Conservation (phyloP, 208 protist species). For the Lotmaria passim region DNA sequence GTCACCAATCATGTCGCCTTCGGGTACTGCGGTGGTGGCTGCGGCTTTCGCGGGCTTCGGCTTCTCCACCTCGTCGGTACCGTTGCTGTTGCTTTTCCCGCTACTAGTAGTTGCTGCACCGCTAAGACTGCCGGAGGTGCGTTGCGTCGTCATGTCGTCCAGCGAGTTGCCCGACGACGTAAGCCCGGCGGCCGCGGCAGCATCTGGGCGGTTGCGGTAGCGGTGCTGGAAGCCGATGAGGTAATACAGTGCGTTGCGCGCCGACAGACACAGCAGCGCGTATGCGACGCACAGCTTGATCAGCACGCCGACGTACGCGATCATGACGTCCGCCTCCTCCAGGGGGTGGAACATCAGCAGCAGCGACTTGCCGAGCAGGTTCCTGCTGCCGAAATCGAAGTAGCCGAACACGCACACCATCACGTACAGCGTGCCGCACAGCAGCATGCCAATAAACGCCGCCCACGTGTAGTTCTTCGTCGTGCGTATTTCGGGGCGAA, state of each 20-base stretch:
- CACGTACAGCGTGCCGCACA: conserved; percentile 63
- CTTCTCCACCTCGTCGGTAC: neutral
- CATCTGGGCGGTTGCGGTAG: conserved; percentile 34
- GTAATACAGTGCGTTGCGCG: conserved; percentile 67
- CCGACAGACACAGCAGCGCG: conserved; percentile 44
- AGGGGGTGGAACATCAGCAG: conserved; percentile 63
- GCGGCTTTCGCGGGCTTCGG: neutral
- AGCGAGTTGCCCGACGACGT: no score
- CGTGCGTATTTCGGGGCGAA: conserved; percentile 38
- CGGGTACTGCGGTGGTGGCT: neutral
- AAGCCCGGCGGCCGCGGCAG: neutral
- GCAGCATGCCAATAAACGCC: conserved; percentile 49
- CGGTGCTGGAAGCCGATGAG: conserved; percentile 45
- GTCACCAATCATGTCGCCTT: neutral
- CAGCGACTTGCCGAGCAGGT: conserved; percentile 46
- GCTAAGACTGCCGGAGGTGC: no score
- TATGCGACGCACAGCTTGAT: conserved; percentile 70
- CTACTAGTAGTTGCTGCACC: no score
- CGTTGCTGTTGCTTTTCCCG: no score
- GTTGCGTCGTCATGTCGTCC: no score
- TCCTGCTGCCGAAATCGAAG: conserved; percentile 61
- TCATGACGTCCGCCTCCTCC: conserved; percentile 40
- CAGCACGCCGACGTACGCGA: conserved; percentile 59
- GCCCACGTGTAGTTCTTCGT: conserved; percentile 45
- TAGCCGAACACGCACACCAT: conserved; percentile 64